Conservation (phyloP, 805 yeast species). For the Sporopachydermia lactativora region DNA sequence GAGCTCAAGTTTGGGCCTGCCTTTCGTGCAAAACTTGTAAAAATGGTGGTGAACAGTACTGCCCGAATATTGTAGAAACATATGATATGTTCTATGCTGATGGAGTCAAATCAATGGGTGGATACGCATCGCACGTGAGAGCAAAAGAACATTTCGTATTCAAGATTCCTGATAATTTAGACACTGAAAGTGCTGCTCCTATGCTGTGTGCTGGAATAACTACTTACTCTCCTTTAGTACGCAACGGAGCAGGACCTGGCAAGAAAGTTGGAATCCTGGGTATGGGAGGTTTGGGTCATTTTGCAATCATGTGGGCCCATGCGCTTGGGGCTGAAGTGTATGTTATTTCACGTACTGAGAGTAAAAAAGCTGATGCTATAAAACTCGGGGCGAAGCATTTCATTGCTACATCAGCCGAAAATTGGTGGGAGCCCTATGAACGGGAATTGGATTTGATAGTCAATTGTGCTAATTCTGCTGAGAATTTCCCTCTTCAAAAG, state of each 20-base stretch:
- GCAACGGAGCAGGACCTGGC: slow-evolving; percentile 33
- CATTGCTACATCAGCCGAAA: slow-evolving; percentile 32
- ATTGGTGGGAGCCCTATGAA: slow-evolving; percentile 19
- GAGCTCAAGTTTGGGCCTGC: slow-evolving; percentile 57
- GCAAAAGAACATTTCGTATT: slow-evolving; percentile 49
- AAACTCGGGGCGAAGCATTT: slow-evolving; percentile 42
- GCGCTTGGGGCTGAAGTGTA: slow-evolving; percentile 52
- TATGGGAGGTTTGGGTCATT: slow-evolving; percentile 56
- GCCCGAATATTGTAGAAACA: slow-evolving; percentile 35
- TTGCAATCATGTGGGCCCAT: slow-evolving; percentile 43
- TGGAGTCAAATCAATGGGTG: slow-evolving; percentile 45
- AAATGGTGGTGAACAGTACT: slow-evolving; percentile 39
- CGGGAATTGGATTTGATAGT: slow-evolving; percentile 35
- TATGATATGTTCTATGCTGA: slow-evolving; percentile 33
- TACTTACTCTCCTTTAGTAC: slow-evolving; percentile 47
- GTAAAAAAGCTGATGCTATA: slow-evolving; percentile 37
- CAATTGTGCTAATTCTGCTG: slow-evolving; percentile 37
- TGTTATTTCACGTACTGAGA: slow-evolving; percentile 37
- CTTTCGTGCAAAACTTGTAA: slow-evolving; percentile 46
- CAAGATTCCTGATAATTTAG: slow-evolving; percentile 43
- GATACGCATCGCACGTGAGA: slow-evolving; percentile 53
- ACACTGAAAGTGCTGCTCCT: slow-evolving; percentile 49
- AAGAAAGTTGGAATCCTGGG: slow-evolving; percentile 46
- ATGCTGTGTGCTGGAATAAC: slow-evolving; percentile 71
- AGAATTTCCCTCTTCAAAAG: slow-evolving; percentile 31